Base-by-base conservation (phyloP, 1,139 yeast genomes). In the Eremothecium coryli region DNA sequence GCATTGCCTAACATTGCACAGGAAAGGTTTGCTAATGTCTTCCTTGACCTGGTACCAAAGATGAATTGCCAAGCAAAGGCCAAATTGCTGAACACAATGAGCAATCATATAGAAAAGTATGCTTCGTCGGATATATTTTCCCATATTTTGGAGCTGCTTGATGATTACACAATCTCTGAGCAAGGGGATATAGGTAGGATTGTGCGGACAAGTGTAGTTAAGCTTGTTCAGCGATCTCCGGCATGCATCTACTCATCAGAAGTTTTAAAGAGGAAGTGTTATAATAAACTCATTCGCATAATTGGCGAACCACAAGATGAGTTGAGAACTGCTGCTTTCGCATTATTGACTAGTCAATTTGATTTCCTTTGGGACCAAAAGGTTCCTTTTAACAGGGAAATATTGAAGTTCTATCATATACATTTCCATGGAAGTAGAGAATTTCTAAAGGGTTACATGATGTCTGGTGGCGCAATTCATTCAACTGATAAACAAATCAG, bases 101-200 rank as follows among this genome's bases (percentile, higher is more conserved):
- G 24, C 4, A 34, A 29, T 7, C 15, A 18, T 6, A 23, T 45
- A 6, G 29, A 33, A 3, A 26, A 17, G n/a, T 23, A 17, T 4
- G 22, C 36, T 3, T 35, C 32, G 2, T 12, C 21, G 9, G 6
- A 20, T 2, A 29, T 45, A 17, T 36, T 42, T 6, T 18, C 15
- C 10, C 37, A 30, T 10, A 16, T 60, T 4, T 25, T 54, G 0
- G 39, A 39, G 3, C 61, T 66, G 28, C 54, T 79, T 26, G 74
- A 76, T 43, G 88, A 80, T 45, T 78, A 79, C 47, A 74, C 86
- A 0, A 60, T 68, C 3, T 76, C 85, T 0, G 73, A 71, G 33
- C 81, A 75, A 52, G 90, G 90, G 12, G 90, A 80, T 55, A 82
- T 79, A 10, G 96, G 96, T 2, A 73, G 85, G 24, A 70, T 76